Evolutionary conservation across 805 yeast species (phyloP), one percentile per base, ranked within the genome.

Genomic region (Kodamaea sagamina): DNA sequence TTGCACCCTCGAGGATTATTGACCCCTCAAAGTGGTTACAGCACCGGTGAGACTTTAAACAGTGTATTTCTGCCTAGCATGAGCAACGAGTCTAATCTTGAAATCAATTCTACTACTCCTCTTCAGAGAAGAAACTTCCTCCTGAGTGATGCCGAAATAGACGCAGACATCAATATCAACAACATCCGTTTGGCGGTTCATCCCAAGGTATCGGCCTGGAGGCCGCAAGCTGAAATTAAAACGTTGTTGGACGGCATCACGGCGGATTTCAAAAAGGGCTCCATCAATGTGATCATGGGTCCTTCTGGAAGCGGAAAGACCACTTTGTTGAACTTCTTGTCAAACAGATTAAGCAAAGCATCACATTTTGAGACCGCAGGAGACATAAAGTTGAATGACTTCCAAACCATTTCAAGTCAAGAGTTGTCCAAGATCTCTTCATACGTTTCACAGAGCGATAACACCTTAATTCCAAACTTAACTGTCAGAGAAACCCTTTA

Each of bases 271-370:
- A 61, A 64, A 21, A 71, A 81, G 2, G 80, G 82, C 11, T 69
- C 77, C 32, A 66, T 86, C 7, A 85, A 83, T 55, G 87, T 83
- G 4, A 83, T 85, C 34, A 77, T 85, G 82, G 93, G 93, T 0
- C 90, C 92, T 0, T 84, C 89, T 1, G 92, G 92, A 0, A 79
- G 86, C 0, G 93, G 92, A 7, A 85, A 85, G 54, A 81, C 89
- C 0, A 79, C 90, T 0, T 57, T 86, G 34, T 62, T 85, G 49
- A 85, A 82, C 55, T 62, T 74, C 27, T 64, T 85, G 13, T 81
- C 93, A 15, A 79, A 82, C 16, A 69, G 93, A 41, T 58, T 82
- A 12, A 42, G 55, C 4, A 47, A 52, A 18, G 40, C 52, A 3
- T 49, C 59, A 1, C 44, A 49, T 3, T 68, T 50, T 38, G 39